Conservation (phyloP, 2,329 filamentous ascomycete genomes). For the Blastomyces gilchristii region DNA sequence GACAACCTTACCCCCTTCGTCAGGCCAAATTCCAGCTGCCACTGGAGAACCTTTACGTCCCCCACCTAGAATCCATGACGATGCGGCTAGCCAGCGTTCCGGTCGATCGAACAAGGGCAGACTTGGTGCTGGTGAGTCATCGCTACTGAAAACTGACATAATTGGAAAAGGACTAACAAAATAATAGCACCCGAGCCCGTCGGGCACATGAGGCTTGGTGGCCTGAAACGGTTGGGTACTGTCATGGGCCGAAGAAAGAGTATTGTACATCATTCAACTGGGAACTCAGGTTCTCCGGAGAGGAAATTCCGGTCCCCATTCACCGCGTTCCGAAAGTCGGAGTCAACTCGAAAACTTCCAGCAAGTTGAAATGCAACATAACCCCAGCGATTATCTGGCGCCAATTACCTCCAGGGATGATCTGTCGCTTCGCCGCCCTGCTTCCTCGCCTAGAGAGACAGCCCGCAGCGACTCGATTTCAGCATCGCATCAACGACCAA, state of each 20-base stretch:
- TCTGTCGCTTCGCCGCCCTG: constrained; percentile 9
- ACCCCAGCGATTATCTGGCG: constrained; percentile 18
- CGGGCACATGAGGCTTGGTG: constrained; percentile 35
- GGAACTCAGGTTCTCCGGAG: constrained; percentile 24
- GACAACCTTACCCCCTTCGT: constrained; percentile 18
- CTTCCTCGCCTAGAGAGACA: constrained; percentile 7
- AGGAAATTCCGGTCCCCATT: constrained; percentile 37
- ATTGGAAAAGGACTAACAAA: constrained; percentile 9
- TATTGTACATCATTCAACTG: constrained; percentile 27
- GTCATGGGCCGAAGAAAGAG: constrained; percentile 41
- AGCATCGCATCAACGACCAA: background rate
- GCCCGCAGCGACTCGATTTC: constrained; percentile 3
- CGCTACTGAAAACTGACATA: background rate
- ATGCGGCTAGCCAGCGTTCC: constrained; percentile 47
- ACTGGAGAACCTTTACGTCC: constrained; percentile 28
- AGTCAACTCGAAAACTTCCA: constrained; percentile 20
- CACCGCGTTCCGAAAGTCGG: constrained; percentile 16
- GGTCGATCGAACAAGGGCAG: constrained; percentile 35
- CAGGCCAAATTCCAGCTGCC: constrained; percentile 20
- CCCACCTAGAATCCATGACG: constrained; percentile 39
- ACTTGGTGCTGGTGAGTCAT: constrained; percentile 29
- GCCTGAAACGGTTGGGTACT: constrained; percentile 38
- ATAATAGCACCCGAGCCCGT: constrained; percentile 29
- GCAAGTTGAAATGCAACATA: constrained; percentile 19
- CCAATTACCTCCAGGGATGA: constrained; percentile 17